Base-by-base conservation (phyloP, 768 basidiomycete species). In the Amanita fuliginea region DNA sequence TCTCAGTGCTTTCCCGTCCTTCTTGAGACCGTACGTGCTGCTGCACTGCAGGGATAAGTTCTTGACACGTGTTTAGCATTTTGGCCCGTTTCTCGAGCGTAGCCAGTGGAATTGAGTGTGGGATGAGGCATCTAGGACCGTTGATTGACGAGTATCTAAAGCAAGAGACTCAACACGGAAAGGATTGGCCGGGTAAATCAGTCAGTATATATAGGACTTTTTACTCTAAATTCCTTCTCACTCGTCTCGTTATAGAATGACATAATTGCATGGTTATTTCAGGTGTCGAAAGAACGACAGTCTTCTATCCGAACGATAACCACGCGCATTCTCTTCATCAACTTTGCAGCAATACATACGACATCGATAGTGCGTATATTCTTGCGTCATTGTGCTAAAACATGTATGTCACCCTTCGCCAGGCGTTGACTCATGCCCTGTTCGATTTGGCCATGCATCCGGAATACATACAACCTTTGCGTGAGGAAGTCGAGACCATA, bases 241-340 rank as follows among this genome's bases (percentile, higher is more conserved):
- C 26, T 8, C 18, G 1, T 24, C 14, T 37, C 10, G 45, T 33
- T 26, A 30, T 13, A 75, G 75, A 67, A 68, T 45, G 75, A 76
- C 49, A 52, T 76, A 21, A 61, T 77, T 0, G 61, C 66, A 14
- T 78, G 74, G 74, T 58, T 76, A 9, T 61, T 76, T 34, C 71
- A 72, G n/a, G 44, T 45, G 39, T 60, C 57, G 5, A 69, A 71
- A 0, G 54, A 58, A 5, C 61, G 60, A 4, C 60, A 63, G 28
- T 53, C 57, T 21, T 61, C 54, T 6, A 49, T 62, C 1, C 50
- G 58, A n/a, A 62, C 67, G 24, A 54, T 74, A 7, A 62, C 64
- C 1, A 54, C 54, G 0, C 62, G 67, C 16, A 52, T 75, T 6
- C 56, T 77, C 9, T 51, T 63, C 8, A 53, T 71, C 33, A 71